phyloP scores from a whole-genome alignment of 495 filamentous ascomycete species.

The Daldinia bambusicola region DNA sequence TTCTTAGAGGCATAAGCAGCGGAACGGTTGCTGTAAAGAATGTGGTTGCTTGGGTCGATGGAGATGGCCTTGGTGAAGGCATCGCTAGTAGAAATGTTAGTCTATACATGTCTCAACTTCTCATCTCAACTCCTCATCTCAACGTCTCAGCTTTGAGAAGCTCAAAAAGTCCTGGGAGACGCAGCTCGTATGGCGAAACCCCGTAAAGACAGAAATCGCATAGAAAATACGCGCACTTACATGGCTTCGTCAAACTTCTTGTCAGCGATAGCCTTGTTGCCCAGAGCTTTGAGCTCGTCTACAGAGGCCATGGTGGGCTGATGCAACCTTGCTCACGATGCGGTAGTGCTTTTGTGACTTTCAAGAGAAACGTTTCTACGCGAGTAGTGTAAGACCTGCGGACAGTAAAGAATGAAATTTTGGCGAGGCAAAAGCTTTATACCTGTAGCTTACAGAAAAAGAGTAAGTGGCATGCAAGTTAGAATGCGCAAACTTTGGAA shows the following conservation, averaged over 20 bases:
- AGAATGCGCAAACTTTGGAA: constrained; percentile 17
- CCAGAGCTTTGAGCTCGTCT: constrained; percentile 86
- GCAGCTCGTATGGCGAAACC: too few relatives aligned
- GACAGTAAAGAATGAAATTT: not conserved
- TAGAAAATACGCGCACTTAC: constrained; percentile 64
- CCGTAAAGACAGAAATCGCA: too few relatives aligned
- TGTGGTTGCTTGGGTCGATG: constrained; percentile 88
- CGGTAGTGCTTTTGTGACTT: not conserved
- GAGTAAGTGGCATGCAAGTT: not conserved
- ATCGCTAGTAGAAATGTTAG: constrained; percentile 65
- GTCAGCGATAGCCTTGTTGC: constrained; percentile 96
- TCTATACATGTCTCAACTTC: not conserved
- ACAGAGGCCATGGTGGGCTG: constrained; percentile 57
- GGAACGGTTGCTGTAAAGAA: constrained; percentile 97
- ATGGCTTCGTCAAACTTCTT: constrained; percentile 97
- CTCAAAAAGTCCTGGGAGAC: too few relatives aligned
- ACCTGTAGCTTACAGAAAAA: not conserved
- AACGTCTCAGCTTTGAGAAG: too few relatives aligned
- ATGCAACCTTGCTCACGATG: not conserved
- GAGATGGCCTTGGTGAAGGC: constrained; percentile 95
- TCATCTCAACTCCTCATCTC: too few relatives aligned
- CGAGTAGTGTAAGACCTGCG: not conserved
- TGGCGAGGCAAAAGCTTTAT: not conserved
- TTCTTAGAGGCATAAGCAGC: constrained; percentile 93
- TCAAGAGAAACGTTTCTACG: not conserved